Percentiles rank a stretch among this genome's conserved stretches.
phyloP scores from a whole-genome alignment of 805 yeast species.

The Kockiozyma suomiensis region DNA sequence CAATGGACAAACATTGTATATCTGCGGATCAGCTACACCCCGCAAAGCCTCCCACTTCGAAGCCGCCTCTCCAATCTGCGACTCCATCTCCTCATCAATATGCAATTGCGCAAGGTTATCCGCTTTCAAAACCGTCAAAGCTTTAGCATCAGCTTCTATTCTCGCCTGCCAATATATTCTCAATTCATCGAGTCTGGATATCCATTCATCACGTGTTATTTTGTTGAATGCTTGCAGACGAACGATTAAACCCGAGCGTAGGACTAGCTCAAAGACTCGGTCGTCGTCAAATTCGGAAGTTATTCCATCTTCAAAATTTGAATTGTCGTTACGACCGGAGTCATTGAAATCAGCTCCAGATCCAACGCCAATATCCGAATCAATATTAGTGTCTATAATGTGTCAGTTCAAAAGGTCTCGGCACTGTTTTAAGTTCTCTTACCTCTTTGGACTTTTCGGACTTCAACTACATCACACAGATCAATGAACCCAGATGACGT shows the following conservation, averaged over 20 bases:
- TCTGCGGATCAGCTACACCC: constrained; percentile 55
- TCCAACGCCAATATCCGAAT: constrained; percentile 24
- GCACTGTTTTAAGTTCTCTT: not conserved
- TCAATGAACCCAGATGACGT: constrained; percentile 67
- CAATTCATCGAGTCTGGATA: constrained; percentile 50
- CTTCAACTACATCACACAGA: constrained; percentile 42
- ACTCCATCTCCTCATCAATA: constrained; percentile 60
- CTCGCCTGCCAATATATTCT: constrained; percentile 62
- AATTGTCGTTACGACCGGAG: constrained; percentile 21
- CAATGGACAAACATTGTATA: constrained; percentile 59
- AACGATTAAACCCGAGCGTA: constrained; percentile 51
- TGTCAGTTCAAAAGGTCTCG: not conserved
- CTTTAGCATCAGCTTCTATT: constrained; percentile 46
- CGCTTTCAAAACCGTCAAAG: constrained; percentile 46
- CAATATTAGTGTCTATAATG: constrained; percentile 12
- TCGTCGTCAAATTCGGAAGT: constrained; percentile 41
- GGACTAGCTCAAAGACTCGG: constrained; percentile 56
- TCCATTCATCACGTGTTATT: constrained; percentile 65
- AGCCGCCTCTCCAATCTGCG: constrained; percentile 51
- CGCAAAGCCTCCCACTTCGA: constrained; percentile 59
- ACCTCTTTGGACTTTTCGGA: constrained; percentile 37
- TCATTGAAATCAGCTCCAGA: constrained; percentile 26
- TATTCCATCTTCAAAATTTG: constrained; percentile 27
- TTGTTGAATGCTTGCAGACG: constrained; percentile 60
- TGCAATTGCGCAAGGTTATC: constrained; percentile 53